Evolutionary conservation across 768 basidiomycete genomes (phyloP).

Genomic region (Mycena leptocephala): DNA sequence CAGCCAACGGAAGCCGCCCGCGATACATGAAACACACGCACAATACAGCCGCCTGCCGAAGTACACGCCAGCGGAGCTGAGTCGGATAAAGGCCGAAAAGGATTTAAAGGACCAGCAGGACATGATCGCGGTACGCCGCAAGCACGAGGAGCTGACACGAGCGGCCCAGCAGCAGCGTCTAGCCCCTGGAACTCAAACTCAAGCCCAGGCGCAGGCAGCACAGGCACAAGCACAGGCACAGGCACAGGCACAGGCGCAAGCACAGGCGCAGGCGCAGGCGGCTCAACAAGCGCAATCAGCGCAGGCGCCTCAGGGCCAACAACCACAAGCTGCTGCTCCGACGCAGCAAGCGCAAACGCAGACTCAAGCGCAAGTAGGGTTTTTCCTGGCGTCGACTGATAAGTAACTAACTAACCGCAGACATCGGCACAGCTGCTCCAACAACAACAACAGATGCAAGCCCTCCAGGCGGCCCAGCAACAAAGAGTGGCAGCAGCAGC

Average conservation of each 20-base stretch:
- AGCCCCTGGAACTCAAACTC: constrained; percentile 47
- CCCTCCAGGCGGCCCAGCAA: constrained; percentile 52
- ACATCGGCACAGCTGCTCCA: constrained; percentile 33
- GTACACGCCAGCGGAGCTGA: constrained; percentile 84
- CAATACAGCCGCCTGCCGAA: constrained; percentile 82
- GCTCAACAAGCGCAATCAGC: constrained; percentile 41
- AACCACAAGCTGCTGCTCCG: too few species aligned
- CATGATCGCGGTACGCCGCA: constrained; percentile 65
- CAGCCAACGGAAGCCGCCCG: constrained; percentile 78
- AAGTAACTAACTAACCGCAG: not conserved
- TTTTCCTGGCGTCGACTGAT: not conserved
- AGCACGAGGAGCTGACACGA: constrained; percentile 70
- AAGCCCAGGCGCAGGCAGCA: too few species aligned
- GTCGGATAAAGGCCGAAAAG: constrained; percentile 87
- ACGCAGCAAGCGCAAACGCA: too few species aligned
- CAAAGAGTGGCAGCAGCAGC: constrained; percentile 47
- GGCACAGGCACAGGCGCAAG: constrained; percentile 42
- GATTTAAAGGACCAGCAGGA: constrained; percentile 75
- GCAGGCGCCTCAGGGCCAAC: constrained; percentile 4
- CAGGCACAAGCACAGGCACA: constrained; percentile 35
- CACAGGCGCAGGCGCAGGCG: constrained; percentile 40
- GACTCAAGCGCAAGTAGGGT: constrained; percentile 11
- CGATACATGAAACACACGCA: constrained; percentile 90
- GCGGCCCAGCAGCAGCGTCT: constrained; percentile 52
- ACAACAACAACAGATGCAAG: too few species aligned